phyloP scores from a whole-genome alignment of 192 early-diverging fungal species.

The Backusella sp. region DNA sequence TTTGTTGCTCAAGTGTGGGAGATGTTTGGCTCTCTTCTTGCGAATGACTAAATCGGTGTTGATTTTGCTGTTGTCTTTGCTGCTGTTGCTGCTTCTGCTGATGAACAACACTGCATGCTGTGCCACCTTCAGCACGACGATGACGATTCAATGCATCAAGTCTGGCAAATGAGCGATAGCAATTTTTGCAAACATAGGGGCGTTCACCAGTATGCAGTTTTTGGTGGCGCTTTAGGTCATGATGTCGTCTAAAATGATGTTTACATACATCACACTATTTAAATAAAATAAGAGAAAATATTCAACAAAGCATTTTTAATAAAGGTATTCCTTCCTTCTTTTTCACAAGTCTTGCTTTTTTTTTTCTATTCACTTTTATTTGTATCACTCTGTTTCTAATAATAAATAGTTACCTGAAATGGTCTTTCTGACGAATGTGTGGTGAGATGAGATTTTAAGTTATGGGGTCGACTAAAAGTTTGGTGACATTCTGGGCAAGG shows the following conservation, averaged over 20 bases:
- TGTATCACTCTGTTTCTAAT: constrained; percentile 4
- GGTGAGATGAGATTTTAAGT: constrained; percentile 37
- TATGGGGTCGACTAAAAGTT: constrained; percentile 31
- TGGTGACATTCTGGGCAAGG: constrained; percentile 30
- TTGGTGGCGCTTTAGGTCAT: constrained; percentile 89
- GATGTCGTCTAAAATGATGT: constrained; percentile 58
- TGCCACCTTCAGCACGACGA: constrained; percentile 47
- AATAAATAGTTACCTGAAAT: constrained; percentile 25
- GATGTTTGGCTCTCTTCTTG: not conserved
- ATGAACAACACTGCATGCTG: constrained; percentile 30
- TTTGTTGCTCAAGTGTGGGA: not conserved
- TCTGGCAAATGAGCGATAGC: constrained; percentile 79
- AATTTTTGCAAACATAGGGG: constrained; percentile 71
- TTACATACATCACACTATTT: constrained; percentile 35
- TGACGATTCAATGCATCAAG: constrained; percentile 81
- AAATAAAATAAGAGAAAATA: not conserved
- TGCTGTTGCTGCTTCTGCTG: constrained; percentile 5
- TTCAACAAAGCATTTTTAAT: not conserved
- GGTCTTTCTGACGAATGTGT: constrained; percentile 31
- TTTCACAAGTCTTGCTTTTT: not conserved
- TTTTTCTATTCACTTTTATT: not conserved
- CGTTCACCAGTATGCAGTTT: constrained; percentile 77
- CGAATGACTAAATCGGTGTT: not conserved
- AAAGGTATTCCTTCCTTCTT: not conserved
- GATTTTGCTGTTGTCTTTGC: not conserved